A percentile compares a stretch with the other conserved stretches of the same genome.
Conservation (phyloP, 192 early-diverging fungal species). For the Podila minutissima region DNA sequence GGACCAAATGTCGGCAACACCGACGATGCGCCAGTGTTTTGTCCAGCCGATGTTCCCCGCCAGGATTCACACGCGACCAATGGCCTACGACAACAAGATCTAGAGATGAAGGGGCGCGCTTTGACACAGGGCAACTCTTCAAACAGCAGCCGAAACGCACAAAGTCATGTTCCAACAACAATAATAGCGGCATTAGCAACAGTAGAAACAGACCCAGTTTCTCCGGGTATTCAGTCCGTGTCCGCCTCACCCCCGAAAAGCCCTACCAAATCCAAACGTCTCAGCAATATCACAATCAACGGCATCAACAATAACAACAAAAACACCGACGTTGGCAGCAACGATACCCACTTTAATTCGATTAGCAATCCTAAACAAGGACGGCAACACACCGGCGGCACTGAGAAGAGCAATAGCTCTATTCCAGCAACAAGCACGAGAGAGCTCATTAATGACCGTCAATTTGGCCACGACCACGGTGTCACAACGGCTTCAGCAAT, state of each 20-base stretch:
- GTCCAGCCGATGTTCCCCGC: too few species aligned
- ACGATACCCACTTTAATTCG: conserved; percentile 5
- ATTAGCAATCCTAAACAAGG: neutral
- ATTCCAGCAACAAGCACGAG: neutral
- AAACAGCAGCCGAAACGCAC: too few species aligned
- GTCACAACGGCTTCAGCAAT: neutral
- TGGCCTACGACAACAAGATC: too few species aligned
- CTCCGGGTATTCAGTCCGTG: neutral
- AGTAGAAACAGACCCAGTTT: too few species aligned
- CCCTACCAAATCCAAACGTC: neutral
- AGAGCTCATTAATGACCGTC: neutral
- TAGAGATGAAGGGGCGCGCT: too few species aligned
- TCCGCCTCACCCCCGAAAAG: neutral
- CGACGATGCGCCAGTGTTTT: too few species aligned
- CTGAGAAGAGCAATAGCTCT: neutral
- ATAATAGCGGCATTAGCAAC: too few species aligned
- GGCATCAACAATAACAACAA: conserved; percentile 1
- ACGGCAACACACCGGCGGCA: neutral
- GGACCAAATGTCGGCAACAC: too few species aligned
- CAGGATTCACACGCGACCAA: too few species aligned
- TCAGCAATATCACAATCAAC: conserved; percentile 4
- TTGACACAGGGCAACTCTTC: too few species aligned
- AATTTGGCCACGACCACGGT: neutral
- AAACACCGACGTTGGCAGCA: neutral
- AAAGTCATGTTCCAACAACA: too few species aligned